Percentiles rank a stretch among this genome's conserved stretches.
phyloP scores from a whole-genome alignment of 1,284 basidiomycete genomes.

The Meira nashicola region DNA sequence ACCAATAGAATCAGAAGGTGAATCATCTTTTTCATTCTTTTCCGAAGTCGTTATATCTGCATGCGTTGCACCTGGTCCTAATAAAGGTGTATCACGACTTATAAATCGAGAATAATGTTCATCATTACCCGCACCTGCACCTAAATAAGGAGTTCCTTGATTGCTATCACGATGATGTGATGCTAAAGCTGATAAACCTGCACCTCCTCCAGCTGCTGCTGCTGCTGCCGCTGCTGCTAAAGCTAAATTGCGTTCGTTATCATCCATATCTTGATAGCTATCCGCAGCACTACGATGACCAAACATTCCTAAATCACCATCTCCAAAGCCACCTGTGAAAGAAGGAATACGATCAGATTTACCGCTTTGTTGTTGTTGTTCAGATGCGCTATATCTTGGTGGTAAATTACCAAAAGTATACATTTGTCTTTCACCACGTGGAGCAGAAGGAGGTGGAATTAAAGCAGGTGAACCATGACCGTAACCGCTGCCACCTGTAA shows the following conservation, averaged over 20 bases:
- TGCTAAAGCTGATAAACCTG: constrained; percentile 23
- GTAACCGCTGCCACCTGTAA: constrained; percentile 15
- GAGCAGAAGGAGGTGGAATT: constrained; percentile 21
- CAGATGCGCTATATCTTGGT: constrained; percentile 8
- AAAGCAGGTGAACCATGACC: constrained; percentile 20
- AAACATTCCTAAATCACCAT: constrained; percentile 15
- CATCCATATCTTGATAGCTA: background rate
- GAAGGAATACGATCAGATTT: constrained; percentile 4
- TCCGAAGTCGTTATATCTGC: background rate
- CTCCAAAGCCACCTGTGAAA: constrained; percentile 17
- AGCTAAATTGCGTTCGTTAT: constrained; percentile 6
- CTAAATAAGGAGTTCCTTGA: constrained; percentile 22
- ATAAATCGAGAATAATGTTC: constrained; percentile 32
- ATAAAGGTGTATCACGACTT: constrained; percentile 25
- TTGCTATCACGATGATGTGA: constrained; percentile 33
- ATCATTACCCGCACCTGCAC: constrained; percentile 9
- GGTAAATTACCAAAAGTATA: constrained; percentile 10
- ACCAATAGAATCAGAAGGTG: background rate
- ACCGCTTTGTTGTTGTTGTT: background rate
- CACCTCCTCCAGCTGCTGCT: constrained; percentile 21
- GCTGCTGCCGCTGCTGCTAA: constrained; percentile 23
- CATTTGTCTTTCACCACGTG: constrained; percentile 8
- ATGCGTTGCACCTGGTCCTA: constrained; percentile 23
- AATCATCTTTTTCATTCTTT: background rate
- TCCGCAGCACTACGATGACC: background rate